Evolutionary conservation across 2,329 filamentous ascomycete species (phyloP).

Genomic region (Claviceps citrina): DNA sequence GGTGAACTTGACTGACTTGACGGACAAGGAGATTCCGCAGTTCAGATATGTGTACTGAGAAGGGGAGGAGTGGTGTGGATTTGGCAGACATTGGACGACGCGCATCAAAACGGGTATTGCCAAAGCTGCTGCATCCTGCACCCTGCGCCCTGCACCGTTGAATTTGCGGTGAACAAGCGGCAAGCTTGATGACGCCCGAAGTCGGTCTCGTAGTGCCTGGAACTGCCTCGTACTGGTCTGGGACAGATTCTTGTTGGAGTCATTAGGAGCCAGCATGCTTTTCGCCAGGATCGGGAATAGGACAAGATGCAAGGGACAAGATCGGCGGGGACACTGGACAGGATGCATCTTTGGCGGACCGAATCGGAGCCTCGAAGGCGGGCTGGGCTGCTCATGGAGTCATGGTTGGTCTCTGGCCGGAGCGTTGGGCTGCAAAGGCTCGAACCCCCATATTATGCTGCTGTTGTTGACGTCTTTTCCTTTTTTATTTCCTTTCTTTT

Average conservation of each 20-base stretch:
- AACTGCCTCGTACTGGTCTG: background rate
- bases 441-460: too few species aligned
- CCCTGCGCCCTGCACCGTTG: background rate
- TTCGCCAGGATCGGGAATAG: background rate
- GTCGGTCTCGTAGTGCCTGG: background rate
- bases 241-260: too few species aligned
- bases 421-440: too few species aligned
- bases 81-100: background rate
- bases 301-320: background rate
- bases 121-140: too few species aligned
- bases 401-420: too few species aligned
- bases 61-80: background rate
- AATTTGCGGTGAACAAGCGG: background rate
- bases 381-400: too few species aligned
- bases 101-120: too few species aligned
- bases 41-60: slow-evolving; percentile 34
- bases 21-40: slow-evolving; percentile 37
- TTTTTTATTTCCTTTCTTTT: too few species aligned
- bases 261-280: too few species aligned
- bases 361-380: background rate
- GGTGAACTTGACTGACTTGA: slow-evolving; percentile 28
- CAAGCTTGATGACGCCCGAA: background rate
- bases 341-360: background rate
- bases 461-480: too few species aligned
- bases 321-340: too few species aligned